Percentiles rank a stretch among this genome's conserved stretches.
phyloP scores from a whole-genome alignment of 306 rosid species.

The Cyclanthera cordifolia region DNA sequence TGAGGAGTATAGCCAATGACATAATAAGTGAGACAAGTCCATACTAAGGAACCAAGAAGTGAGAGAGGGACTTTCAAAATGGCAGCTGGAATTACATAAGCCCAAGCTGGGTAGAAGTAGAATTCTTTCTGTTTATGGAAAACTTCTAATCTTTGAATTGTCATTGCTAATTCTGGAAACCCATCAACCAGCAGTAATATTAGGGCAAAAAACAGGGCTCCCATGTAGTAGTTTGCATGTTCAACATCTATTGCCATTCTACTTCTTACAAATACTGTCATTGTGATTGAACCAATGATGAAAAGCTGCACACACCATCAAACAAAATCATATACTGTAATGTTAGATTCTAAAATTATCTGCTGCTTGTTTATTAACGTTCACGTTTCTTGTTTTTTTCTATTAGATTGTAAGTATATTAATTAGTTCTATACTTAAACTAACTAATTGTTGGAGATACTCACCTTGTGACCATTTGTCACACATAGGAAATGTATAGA shows the following conservation, averaged over 20 bases:
- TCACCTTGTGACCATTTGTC: too few species aligned
- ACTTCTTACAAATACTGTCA: constrained; percentile 37
- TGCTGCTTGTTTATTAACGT: too few species aligned
- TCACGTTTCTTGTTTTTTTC: too few species aligned
- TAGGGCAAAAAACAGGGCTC: constrained; percentile 28
- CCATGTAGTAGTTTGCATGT: constrained; percentile 32
- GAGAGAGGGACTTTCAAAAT: constrained; percentile 36
- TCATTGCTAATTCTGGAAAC: constrained; percentile 34
- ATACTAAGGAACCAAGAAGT: constrained; percentile 24
- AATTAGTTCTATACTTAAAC: too few species aligned
- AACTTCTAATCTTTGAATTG: constrained; percentile 27
- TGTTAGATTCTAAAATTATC: too few species aligned
- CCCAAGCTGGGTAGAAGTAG: constrained; percentile 39
- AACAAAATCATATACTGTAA: too few species aligned
- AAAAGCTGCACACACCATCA: constrained; percentile 23
- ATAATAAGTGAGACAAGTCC: constrained; percentile 40
- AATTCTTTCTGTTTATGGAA: constrained; percentile 36
- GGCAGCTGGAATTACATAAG: constrained; percentile 38
- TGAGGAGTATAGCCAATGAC: constrained; percentile 40
- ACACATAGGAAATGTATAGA: too few species aligned
- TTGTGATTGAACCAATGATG: constrained; percentile 22
- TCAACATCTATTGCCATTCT: constrained; percentile 21
- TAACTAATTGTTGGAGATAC: too few species aligned
- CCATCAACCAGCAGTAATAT: constrained; percentile 23
- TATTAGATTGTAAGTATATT: too few species aligned